Evolutionary conservation across 139 green algal species (phyloP).

Genomic region (Closterium sp.): DNA sequence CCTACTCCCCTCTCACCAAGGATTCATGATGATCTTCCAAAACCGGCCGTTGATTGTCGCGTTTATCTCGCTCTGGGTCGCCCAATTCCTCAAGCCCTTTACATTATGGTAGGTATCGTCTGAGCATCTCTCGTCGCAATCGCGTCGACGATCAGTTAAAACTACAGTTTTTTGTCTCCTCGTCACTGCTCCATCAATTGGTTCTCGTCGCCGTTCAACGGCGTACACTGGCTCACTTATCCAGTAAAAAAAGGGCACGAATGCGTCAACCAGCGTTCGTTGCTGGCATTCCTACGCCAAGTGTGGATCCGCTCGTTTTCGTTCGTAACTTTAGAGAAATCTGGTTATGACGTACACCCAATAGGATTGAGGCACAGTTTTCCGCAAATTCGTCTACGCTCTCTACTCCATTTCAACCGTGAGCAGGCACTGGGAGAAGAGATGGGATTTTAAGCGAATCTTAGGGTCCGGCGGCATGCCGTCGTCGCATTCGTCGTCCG

Average conservation of each 20-base stretch:
- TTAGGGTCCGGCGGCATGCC: conserved; percentile 94
- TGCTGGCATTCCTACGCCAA: background rate
- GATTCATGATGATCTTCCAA: background rate
- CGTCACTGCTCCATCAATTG: no score
- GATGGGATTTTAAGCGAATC: conserved; percentile 75
- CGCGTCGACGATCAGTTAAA: background rate
- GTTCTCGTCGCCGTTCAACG: background rate
- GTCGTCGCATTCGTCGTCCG: conserved; percentile 91
- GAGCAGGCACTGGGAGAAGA: conserved; percentile 71
- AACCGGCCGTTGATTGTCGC: background rate
- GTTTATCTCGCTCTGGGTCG: conserved; percentile 4
- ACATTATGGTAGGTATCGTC: background rate
- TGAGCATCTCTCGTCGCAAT: background rate
- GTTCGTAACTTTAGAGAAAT: background rate
- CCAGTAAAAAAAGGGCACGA: background rate
- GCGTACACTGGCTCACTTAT: background rate
- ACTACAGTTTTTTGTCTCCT: background rate
- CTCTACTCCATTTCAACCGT: background rate
- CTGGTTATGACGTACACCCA: background rate
- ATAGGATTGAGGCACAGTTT: background rate
- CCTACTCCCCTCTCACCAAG: background rate
- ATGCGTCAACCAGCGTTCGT: background rate
- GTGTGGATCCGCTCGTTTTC: background rate
- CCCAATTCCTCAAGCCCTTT: background rate
- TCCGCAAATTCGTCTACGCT: background rate